Evolutionary conservation across 805 yeast species (phyloP).

Genomic region (Ogataea nakhonphanomensis): DNA sequence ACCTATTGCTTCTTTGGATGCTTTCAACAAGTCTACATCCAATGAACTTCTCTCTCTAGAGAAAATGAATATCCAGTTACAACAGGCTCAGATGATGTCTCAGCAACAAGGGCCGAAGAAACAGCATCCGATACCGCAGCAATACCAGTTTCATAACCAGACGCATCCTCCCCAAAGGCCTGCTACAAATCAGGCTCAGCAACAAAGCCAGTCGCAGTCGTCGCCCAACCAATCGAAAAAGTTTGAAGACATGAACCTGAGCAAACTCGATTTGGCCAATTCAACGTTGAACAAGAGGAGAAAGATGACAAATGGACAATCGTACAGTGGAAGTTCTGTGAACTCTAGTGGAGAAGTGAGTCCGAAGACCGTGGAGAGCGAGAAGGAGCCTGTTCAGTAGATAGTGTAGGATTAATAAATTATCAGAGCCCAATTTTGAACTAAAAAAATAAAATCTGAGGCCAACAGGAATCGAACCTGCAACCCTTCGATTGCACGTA

Average conservation of each 20-base stretch:
- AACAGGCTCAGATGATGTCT: constrained; percentile 28
- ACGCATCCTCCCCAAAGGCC: constrained; percentile 17
- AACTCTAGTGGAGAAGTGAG: constrained; percentile 17
- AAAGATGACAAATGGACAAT: constrained; percentile 13
- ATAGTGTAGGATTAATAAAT: background rate
- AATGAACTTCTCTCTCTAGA: constrained; percentile 19
- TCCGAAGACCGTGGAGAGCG: constrained; percentile 19
- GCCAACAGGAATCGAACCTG: constrained; percentile 87
- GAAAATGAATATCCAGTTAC: constrained; percentile 16
- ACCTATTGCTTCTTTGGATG: constrained; percentile 51
- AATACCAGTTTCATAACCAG: constrained; percentile 13
- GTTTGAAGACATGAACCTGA: constrained; percentile 13
- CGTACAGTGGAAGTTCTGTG: constrained; percentile 6
- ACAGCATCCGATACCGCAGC: constrained; percentile 15
- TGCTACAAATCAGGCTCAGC: background rate
- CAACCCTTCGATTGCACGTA: constrained; percentile 68
- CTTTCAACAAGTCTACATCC: constrained; percentile 36
- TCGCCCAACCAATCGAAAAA: constrained; percentile 6
- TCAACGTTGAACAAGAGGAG: constrained; percentile 35
- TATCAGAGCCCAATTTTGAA: no score
- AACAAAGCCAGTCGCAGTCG: background rate
- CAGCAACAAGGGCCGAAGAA: constrained; percentile 17
- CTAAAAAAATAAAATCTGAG: constrained; percentile 42
- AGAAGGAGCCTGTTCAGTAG: constrained; percentile 1
- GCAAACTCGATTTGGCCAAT: constrained; percentile 33